Base-by-base conservation (phyloP, 192 early-diverging fungal genomes). In the Fimicolochytrium jonesii region DNA sequence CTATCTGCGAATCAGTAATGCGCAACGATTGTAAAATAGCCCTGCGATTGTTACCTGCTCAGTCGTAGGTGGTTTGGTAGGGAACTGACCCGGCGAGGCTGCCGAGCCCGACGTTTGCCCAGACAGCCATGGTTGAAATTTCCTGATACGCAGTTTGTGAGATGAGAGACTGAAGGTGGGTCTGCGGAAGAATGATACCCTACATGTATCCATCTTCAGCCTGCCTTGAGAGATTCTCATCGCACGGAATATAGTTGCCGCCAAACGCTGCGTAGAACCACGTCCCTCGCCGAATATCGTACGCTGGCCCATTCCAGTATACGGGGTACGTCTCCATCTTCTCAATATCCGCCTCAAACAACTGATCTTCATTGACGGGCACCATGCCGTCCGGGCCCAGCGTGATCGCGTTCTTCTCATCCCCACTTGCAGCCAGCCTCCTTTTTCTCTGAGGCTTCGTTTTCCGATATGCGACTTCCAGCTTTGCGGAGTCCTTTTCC, bases 281-380 rank as follows among this genome's bases (percentile, higher is more conserved):
- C 0, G 88, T 90, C 0, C 87, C 88, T 20, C 92, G 76, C 42
- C 87, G 76, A 35, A 93, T 83, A 37, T 92, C 90, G 69, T 86
- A 91, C 2, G 78, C 84, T 1, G 89, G 85, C 4, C 92, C 92
- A 44, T 83, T 69, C 92, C 92, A 93, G 66, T 91, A 93, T 1
- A 88, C 81, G 23, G 86, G 85, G 49, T 74, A 79, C 22, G 90
- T 82, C 49, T 84, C 86, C 61, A 77, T 73, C 30, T 84, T 80
- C 22, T 73, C 62, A 22, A 93, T 81, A 68, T 90, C 78, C 23
- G 90, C 90, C 70, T 93, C 88, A 73, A 86, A 90, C 29, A 93
- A 68, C 59, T 84, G 69, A 58, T 93, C 90, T 57, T 92, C 88
- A 54, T 87, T 86, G 15, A 90, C 87, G 20, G 82, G 68, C 13